These are phyloP conservation scores for Balakata baccata DNA, from an alignment of 345 rosid species.

Conservation along the genomic window DNA sequence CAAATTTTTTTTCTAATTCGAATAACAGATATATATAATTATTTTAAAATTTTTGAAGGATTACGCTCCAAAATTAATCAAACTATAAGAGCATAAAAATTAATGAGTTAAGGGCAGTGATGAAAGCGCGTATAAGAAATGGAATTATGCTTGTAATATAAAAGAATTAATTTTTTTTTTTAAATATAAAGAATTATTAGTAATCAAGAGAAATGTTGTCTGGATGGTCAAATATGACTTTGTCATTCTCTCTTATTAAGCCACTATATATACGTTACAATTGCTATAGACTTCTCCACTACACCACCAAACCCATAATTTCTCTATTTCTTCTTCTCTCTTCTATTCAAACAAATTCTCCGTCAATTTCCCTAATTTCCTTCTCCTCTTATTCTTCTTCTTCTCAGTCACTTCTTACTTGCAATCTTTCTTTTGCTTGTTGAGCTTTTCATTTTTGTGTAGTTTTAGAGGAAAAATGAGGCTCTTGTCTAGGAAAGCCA, in stretches of 20 bases:
- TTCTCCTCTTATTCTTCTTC: background rate
- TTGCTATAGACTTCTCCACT: conserved; percentile 22
- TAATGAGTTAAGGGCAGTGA: conserved; percentile 25
- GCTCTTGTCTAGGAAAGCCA: conserved; percentile 59
- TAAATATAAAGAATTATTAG: background rate
- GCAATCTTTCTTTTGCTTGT: background rate
- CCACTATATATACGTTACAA: conserved; percentile 21
- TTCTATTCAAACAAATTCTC: no score
- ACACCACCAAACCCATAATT: conserved; percentile 3
- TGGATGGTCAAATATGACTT: conserved; percentile 24
- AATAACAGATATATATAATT: no score
- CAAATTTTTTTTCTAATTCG: no score
- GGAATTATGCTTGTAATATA: background rate
- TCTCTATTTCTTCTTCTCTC: background rate
- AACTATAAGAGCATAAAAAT: conserved; percentile 12
- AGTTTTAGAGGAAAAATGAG: conserved; percentile 36
- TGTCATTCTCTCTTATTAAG: conserved; percentile 12
- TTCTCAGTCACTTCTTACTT: background rate
- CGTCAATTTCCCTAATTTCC: background rate
- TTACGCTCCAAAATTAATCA: no score
- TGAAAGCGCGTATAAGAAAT: conserved; percentile 27
- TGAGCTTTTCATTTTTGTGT: background rate
- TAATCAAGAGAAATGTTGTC: conserved; percentile 14
- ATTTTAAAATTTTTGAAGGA: no score
- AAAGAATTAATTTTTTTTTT: no score